Evolutionary conservation across 1,284 basidiomycete species (phyloP), one percentile per base, ranked within the genome.

Genomic region (Phylloporus gajari): DNA sequence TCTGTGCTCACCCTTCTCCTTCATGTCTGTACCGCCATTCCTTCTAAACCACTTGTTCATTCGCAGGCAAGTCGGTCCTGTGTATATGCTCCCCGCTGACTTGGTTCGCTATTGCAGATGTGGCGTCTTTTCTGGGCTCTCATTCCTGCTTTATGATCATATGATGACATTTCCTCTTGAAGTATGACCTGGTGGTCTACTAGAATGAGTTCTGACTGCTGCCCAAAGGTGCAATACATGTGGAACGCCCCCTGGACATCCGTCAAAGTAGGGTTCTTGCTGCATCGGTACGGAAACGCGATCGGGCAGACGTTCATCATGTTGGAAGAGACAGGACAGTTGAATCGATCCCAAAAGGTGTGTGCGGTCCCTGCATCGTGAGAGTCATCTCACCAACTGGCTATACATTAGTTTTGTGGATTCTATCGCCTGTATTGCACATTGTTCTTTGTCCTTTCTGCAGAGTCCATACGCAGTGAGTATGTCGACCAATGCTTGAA

Each of bases 91-190:
- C 38, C 53, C 13, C 42, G 65, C 38, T 59, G 30, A 40, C 21
- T 32, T 38, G 56, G 40, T 59, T 25, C 13, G 38, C 42, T 21
- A 40, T 35, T 9, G 23, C 56, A 67, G 66, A 67, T 67, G 40
- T 32, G 19, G 40, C 12, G 65, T 67, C 38, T 58, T 58, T 40
- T 56, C 65, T 19, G 66, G 66, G 30, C 32, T 59, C 27, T 32
- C 66, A 11, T 59, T 67, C 17, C 66, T 67, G 11, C 40, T 60
- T 35, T 67, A 60, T 25, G 56, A 60, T 42, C 68, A 74, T 48
- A n/a, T 75, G 42, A 62, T 74, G 13, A 75, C 74, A 9, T 60
- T 75, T 5, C 60, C 70, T 4, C 64, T 63, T 21, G 73, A 75
- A 17, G 74, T 75, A 67, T 30, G 70, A 46, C n/a, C 25, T 42